Base-by-base conservation (phyloP, 2,329 filamentous ascomycete species). In the Venturia nashicola region DNA sequence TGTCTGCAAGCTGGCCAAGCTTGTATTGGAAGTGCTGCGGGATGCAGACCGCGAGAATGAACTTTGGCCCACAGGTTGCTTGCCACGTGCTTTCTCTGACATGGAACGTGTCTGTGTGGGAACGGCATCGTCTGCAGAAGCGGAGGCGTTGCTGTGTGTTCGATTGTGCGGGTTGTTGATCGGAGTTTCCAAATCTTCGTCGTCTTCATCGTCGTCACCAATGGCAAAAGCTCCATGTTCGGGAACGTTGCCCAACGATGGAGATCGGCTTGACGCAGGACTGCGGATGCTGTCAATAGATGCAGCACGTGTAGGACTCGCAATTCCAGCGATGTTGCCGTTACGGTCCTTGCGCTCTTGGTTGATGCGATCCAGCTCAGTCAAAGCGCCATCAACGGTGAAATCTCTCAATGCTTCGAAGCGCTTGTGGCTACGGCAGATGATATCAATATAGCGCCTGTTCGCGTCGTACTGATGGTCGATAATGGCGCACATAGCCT, bases 401-500 rank as follows among this genome's bases (percentile, higher is more conserved):
- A 97, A 96, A 18, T 87, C 85, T 34, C 92, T 85, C 46, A 97
- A 77, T 1, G 89, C 89, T 72, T 96, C 89, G 67, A 97, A 94
- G 39, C 87, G 85, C 73, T 89, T 93, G 69, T 85, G 85, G 66
- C n/a, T n/a, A n/a, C n/a, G n/a, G n/a, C n/a, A n/a, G n/a, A n/a
- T n/a, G 91, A 91, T 67, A 87, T 87, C 61, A 96, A 73, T 36
- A 97, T 82, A 0, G 88, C 83, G 71, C 90, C 90, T 16, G 68
- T 97, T 97, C 72, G 86, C 88, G 85, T 60, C 81, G 71, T 90
- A 93, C 71, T 96, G 88, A 72, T 97, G 90, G 75, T 97, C 94
- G 44, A 97, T 79, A 55, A 96, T 88, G 1, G 90, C 85, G 72
- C 94, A 96, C 71, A 97, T 86, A 0, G 91, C 92, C 71, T 97